Evolutionary conservation across 108 stramenopile genomes (phyloP).

Genomic region (Asterionellopsis glacialis): DNA sequence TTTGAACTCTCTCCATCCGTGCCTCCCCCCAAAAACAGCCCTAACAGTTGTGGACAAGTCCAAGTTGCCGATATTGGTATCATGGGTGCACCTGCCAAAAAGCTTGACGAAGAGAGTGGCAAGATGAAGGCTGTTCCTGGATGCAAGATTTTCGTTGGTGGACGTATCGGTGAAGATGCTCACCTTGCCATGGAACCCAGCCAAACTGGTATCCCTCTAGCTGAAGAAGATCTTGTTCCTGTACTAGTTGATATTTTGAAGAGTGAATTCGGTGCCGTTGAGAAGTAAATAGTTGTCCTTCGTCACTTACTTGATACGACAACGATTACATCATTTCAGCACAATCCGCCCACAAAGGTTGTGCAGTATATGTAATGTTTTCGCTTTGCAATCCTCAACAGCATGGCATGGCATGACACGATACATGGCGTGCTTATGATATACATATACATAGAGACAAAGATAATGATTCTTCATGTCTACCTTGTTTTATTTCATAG

Average conservation of each 20-base stretch:
- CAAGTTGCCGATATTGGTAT: conserved; percentile 94
- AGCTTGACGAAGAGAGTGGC: conserved; percentile 61
- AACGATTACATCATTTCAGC: no score
- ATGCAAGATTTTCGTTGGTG: conserved; percentile 91
- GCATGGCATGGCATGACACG: no score
- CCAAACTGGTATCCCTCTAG: conserved; percentile 62
- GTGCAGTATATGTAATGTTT: no score
- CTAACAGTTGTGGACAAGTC: conserved; percentile 93
- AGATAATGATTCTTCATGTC: no score
- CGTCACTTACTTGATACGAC: no score
- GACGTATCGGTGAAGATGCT: conserved; percentile 82
- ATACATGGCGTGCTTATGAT: no score
- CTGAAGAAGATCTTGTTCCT: conserved; percentile 68
- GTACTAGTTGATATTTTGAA: conserved; percentile 74
- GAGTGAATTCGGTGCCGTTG: conserved; percentile 69
- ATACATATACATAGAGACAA: no score
- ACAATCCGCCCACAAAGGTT: no score
- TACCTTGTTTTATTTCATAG: no score
- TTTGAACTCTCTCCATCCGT: not conserved
- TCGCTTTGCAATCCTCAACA: no score
- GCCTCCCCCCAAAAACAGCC: conserved; percentile 30
- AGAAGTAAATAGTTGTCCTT: conserved; percentile 27
- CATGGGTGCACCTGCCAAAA: conserved; percentile 90
- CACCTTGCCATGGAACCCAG: conserved; percentile 75
- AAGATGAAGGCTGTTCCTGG: conserved; percentile 90